These are phyloP conservation scores for Neofusicoccum sp. DNA, from an alignment of 2,329 filamentous ascomycete genomes.

Conservation along the genomic window DNA sequence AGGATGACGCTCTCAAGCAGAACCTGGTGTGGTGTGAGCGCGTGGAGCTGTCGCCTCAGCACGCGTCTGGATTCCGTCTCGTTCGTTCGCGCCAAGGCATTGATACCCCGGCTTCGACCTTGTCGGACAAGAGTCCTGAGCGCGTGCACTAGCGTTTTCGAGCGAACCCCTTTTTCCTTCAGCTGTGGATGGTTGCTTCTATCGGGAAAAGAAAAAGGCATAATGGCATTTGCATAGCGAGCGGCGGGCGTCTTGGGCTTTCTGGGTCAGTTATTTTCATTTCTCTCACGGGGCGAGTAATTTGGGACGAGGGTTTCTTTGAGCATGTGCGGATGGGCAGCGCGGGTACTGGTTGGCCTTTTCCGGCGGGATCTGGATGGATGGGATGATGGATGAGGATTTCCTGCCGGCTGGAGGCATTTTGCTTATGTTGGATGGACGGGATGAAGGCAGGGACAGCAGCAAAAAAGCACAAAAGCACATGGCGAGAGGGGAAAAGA, in stretches of 20 bases:
- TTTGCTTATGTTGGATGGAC: conserved; percentile 1
- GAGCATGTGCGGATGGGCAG: not conserved
- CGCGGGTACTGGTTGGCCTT: not conserved
- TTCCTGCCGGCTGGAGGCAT: conserved; percentile 3
- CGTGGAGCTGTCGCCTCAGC: conserved; percentile 35
- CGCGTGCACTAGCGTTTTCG: not conserved
- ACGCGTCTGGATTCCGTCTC: conserved; percentile 39
- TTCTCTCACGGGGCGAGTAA: conserved; percentile 1
- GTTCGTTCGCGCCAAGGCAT: conserved; percentile 27
- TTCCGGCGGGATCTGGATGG: not conserved
- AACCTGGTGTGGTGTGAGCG: conserved; percentile 36
- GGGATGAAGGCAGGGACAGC: not conserved
- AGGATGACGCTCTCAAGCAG: conserved; percentile 25
- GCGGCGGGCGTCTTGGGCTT: conserved; percentile 7
- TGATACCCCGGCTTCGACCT: conserved; percentile 29
- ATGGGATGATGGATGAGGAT: not conserved
- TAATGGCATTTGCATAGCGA: conserved; percentile 20
- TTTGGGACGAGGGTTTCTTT: not conserved
- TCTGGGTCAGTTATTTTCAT: not conserved
- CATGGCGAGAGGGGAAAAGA: not conserved
- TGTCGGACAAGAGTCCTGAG: conserved; percentile 22
- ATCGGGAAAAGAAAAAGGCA: conserved; percentile 1
- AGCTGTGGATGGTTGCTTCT: not conserved
- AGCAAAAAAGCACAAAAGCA: not conserved
- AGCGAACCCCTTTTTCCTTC: not conserved